phyloP scores from a whole-genome alignment of 176 grass and related monocot species.

The Cenchrus purpureus region DNA sequence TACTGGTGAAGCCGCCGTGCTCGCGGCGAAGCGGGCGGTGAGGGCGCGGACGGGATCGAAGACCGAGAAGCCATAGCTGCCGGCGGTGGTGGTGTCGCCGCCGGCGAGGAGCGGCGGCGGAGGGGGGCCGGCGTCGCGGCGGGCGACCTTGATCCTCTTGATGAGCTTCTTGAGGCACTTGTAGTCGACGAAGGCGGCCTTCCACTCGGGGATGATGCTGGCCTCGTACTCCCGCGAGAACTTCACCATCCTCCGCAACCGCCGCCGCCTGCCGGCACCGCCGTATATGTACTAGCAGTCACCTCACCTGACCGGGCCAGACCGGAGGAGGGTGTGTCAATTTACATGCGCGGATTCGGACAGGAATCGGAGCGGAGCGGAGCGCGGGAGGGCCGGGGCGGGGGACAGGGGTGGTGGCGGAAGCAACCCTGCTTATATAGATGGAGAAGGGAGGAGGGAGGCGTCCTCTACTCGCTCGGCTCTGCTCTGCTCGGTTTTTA shows the following conservation, averaged over 20 bases:
- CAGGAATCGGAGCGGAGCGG: neutral
- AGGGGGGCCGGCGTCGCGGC: conserved; percentile 5
- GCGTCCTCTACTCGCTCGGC: neutral
- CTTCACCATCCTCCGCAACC: conserved; percentile 66
- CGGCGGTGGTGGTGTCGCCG: neutral
- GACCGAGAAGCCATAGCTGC: conserved; percentile 59
- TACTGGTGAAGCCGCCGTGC: neutral
- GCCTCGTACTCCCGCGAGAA: conserved; percentile 92
- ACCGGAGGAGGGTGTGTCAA: too few relatives aligned
- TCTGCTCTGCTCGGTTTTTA: neutral
- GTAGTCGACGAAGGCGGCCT: conserved; percentile 74
- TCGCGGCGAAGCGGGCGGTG: conserved; percentile 40
- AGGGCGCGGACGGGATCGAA: conserved; percentile 72
- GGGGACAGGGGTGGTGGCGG: conserved; percentile 33
- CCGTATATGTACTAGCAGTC: neutral
- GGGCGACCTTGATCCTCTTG: conserved; percentile 76
- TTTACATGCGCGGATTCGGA: neutral
- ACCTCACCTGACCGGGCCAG: too few relatives aligned
- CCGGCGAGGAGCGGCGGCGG: neutral
- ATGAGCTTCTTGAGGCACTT: conserved; percentile 79
- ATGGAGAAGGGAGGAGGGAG: neutral
- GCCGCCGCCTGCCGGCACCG: neutral
- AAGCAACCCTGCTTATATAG: conserved; percentile 52
- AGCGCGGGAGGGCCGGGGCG: conserved; percentile 15
- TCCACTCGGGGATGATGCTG: conserved; percentile 79